Conservation (phyloP, 768 basidiomycete genomes). For the Mrakia gelida region DNA sequence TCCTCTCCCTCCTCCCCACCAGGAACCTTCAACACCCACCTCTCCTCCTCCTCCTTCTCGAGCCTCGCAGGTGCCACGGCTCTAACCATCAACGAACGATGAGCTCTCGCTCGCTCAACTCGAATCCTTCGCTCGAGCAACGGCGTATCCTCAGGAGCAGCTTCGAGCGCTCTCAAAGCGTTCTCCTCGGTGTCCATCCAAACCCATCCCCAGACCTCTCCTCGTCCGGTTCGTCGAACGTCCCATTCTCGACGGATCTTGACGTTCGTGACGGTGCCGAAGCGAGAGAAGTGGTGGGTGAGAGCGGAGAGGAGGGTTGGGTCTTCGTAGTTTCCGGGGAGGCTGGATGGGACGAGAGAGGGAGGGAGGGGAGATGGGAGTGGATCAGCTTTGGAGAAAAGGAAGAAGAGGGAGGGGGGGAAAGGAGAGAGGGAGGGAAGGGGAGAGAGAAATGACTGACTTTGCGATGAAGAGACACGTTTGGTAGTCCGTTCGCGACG, state of each 20-base stretch:
- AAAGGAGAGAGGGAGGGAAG: neutral
- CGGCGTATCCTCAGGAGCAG: neutral
- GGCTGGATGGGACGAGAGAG: neutral
- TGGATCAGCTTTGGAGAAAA: neutral
- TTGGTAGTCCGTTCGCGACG: neutral
- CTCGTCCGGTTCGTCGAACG: neutral
- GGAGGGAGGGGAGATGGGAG: no score
- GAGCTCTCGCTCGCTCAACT: neutral
- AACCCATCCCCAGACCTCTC: slow-evolving; percentile 8
- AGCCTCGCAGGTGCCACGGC: neutral
- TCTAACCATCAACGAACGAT: neutral
- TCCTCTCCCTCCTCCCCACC: neutral
- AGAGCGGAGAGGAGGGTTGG: neutral
- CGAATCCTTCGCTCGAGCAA: neutral
- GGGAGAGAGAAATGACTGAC: neutral
- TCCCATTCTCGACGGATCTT: neutral
- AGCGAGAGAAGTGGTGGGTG: neutral
- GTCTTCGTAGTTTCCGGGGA: neutral
- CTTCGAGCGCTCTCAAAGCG: neutral
- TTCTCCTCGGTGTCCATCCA: neutral
- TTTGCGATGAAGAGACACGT: slow-evolving; percentile 1
- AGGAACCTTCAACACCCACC: neutral
- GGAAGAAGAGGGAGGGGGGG: neutral
- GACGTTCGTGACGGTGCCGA: neutral
- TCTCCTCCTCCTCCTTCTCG: neutral